Conservation (phyloP, 1,284 basidiomycete species). For the Tetrapyrgos nigripes region DNA sequence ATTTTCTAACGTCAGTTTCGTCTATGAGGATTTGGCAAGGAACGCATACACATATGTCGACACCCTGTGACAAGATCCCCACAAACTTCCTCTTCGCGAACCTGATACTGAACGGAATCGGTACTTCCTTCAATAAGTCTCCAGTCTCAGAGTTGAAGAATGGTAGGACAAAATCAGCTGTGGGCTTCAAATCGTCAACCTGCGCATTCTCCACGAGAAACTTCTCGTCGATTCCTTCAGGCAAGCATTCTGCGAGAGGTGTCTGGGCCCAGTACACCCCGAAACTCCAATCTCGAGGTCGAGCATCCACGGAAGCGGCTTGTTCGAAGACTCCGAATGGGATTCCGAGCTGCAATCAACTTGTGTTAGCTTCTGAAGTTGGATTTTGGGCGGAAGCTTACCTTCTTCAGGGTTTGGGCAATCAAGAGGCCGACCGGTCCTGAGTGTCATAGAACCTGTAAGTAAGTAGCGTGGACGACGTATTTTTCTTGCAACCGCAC, state of each 20-base stretch:
- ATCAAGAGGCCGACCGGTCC: conserved; percentile 2
- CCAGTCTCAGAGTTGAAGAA: conserved; percentile 8
- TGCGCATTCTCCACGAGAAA: not conserved
- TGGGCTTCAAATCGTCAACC: not conserved
- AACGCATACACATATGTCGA: conserved; percentile 2
- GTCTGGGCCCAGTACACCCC: conserved; percentile 9
- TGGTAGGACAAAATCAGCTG: not conserved
- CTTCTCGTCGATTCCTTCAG: not conserved
- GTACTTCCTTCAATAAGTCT: not conserved
- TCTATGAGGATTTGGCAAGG: no score
- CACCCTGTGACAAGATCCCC: not conserved
- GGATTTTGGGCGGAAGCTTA: not conserved
- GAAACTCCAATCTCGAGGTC: conserved; percentile 8
- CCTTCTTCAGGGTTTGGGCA: conserved; percentile 10
- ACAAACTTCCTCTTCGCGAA: conserved; percentile 4
- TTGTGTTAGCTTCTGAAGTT: not conserved
- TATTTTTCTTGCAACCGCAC: no score
- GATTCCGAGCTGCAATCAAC: not conserved
- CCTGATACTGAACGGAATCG: not conserved
- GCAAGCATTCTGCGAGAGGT: conserved; percentile 1
- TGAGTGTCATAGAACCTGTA: no score
- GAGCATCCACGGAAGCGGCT: conserved; percentile 3
- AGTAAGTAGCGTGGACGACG: no score
- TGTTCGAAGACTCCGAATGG: conserved; percentile 2
- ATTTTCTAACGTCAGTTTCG: no score